These are phyloP conservation scores for Phaeolepiota aurea DNA, from an alignment of 768 basidiomycete genomes.

Conservation along the genomic window DNA sequence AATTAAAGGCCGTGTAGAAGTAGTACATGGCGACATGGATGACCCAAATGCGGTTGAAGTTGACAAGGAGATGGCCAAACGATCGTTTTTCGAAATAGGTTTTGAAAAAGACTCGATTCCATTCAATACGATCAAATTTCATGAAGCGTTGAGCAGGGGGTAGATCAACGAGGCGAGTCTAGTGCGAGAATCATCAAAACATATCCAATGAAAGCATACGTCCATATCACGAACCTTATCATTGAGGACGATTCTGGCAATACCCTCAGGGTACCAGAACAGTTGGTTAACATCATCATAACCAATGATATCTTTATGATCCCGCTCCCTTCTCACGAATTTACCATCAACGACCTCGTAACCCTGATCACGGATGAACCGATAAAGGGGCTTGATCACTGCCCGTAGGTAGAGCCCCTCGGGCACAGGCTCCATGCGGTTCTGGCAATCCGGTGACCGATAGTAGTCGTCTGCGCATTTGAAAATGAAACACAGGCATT, in stretches of 20 bases:
- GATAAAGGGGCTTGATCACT: constrained; percentile 89
- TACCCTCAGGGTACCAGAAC: constrained; percentile 99
- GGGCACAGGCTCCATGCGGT: constrained; percentile 81
- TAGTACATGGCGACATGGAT: constrained; percentile 92
- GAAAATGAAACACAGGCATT: constrained; percentile 99
- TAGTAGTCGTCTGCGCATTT: constrained; percentile 99
- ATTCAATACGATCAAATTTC: constrained; percentile 95
- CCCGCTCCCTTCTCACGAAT: constrained; percentile 87
- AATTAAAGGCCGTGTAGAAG: constrained; percentile 94
- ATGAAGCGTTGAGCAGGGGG: constrained; percentile 90
- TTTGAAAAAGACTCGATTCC: constrained; percentile 97
- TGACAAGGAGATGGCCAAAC: constrained; percentile 93
- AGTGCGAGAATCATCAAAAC: constrained; percentile 4
- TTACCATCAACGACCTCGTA: constrained; percentile 95
- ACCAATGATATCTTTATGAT: constrained; percentile 92
- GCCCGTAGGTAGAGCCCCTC: constrained; percentile 92
- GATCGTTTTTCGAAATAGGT: constrained; percentile 98
- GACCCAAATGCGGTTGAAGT: constrained; percentile 99
- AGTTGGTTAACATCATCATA: constrained; percentile 99
- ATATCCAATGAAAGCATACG: neutral
- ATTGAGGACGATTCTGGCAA: constrained; percentile 79
- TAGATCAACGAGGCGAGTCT: constrained; percentile 89
- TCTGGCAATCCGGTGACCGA: constrained; percentile 97
- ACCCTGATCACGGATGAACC: constrained; percentile 95
- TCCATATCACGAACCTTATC: constrained; percentile 62